Evolutionary conservation across 2,329 filamentous ascomycete genomes (phyloP), one percentile per base, ranked within the genome.

Genomic region (Zymoseptoria passerinii): DNA sequence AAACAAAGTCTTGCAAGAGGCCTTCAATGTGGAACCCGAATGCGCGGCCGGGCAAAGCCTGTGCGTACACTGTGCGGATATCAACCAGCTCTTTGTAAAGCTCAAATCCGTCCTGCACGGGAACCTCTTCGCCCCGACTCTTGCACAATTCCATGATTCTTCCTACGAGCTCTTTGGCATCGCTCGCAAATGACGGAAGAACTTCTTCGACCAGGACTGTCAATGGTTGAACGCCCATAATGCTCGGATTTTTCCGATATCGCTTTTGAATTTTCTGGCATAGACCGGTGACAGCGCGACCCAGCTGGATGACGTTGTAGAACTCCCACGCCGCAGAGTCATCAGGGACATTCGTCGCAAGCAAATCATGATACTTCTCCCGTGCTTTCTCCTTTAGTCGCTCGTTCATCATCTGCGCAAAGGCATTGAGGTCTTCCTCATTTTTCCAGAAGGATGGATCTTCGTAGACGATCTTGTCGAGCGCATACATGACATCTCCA

Each of bases 1-100:
- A 97, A 5, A 97, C 94, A 72, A 97, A 99, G 40, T 89, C 87
- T 61, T 92, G 88, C 18, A 99, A 80, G 16, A 95, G 77, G 49
- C 86, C 83, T 73, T 99, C 94, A 50, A 99, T 83, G 64, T 91
- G 85, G 72, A 97, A 96, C 4, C 86, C 86, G 72, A 97, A 99
- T 1, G 84, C 83, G 60, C 84, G 78, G 8, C 71, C 80, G 0
- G 89, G 89, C 18, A 96, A 80, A 20, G 85, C 86, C 62, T 89
- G 82, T 7, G 82, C 80, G 71, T 96, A 92, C 27, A 95, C 90
- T 35, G 83, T 81, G 28, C 94, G 87, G 61, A 96, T 90, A 64
- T 89, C 87, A 19, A 92, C 86, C 58, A 99, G 78, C 68, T 95
- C 90, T 68, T 84, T 88, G 76, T 99, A 99, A 18, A 99, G 77